Base-by-base conservation (phyloP, 2,329 filamentous ascomycete species). In the Colletotrichum lini region DNA sequence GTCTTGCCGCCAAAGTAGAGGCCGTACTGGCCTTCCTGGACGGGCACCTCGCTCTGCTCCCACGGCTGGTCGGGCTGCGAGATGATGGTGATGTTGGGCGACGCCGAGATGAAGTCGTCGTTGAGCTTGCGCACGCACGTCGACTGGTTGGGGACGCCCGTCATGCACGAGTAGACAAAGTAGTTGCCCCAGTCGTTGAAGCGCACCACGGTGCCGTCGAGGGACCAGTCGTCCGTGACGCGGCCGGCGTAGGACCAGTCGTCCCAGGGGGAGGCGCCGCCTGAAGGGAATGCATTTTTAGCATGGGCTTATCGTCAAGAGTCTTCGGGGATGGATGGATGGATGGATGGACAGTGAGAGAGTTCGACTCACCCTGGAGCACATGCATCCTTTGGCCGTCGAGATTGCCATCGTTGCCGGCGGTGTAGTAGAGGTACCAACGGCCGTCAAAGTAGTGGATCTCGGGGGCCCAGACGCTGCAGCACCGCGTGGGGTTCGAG, bases 381-480 rank as follows among this genome's bases (percentile, higher is more conserved):
- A 87, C 88, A 67, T 90, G 84, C 4, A 84, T 77, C 13, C 84
- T 82, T 77, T 90, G 88, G 2, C 82, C 81, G 42, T 84, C 84
- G 1, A 89, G 78, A 71, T 87, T 81, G 3, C 78, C 80, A 2
- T 77, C 77, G 30, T 80, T 80, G 0, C 87, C 87, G 1, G 87
- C 85, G 0, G 87, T 87, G 76, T 89, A 90, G 78, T 90, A 90
- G 49, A 90, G 83, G 67, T 87, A 89, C 87, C 88, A 85, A 21
- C 65, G 75, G 16, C 78, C 79, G n/a, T 84, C 81, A 9, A 89
- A 75, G 67, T 84, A 85, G 74, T 89, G 87, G 0, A 89, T 79
- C 74, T 89, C 88, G 0, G 88, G 88, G 0, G 88, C 88, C 88
- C 88, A 90, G 47, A 90, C 84, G 65, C 88, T 89, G 76, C 86